phyloP scores from a whole-genome alignment of 192 early-diverging fungal genomes.

The Lunasporangiospora selenospora region DNA sequence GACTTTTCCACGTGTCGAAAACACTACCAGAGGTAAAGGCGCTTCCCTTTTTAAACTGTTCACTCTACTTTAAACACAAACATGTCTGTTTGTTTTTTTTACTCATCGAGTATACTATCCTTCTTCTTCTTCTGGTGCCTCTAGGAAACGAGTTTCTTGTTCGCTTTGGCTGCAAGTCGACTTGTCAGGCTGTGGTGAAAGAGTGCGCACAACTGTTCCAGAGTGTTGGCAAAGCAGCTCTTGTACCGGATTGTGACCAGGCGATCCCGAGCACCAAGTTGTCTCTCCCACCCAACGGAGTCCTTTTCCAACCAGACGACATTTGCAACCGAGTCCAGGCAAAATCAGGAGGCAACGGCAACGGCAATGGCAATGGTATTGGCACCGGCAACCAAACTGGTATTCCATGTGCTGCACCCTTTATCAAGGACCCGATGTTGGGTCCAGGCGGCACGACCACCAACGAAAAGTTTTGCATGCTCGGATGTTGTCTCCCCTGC shows the following conservation, averaged over 20 bases:
- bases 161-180: conserved; percentile 33
- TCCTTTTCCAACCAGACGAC: conserved; percentile 23
- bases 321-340: conserved; percentile 8
- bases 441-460: conserved; percentile 19
- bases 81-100: neutral
- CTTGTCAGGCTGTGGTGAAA: conserved; percentile 6
- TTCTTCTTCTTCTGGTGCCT: neutral
- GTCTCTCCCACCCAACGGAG: neutral
- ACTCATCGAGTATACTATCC: neutral
- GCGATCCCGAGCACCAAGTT: neutral
- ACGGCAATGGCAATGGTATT: neutral
- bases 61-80: too few species aligned
- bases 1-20: conserved; percentile 22
- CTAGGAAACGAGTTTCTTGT: conserved; percentile 16
- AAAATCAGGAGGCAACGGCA: neutral
- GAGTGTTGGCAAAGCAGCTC: neutral
- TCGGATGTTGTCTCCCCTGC: conserved; percentile 62
- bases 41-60: too few species aligned
- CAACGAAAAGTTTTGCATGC: conserved; percentile 37
- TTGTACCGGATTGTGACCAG: conserved; percentile 11
- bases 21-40: neutral
- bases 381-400: conserved; percentile 1
- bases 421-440: conserved; percentile 43
- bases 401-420: conserved; percentile 50
- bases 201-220: conserved; percentile 2